Evolutionary conservation across 495 filamentous ascomycete genomes (phyloP), one percentile per base, ranked within the genome.

Genomic region (Penicillium bovifimosum): DNA sequence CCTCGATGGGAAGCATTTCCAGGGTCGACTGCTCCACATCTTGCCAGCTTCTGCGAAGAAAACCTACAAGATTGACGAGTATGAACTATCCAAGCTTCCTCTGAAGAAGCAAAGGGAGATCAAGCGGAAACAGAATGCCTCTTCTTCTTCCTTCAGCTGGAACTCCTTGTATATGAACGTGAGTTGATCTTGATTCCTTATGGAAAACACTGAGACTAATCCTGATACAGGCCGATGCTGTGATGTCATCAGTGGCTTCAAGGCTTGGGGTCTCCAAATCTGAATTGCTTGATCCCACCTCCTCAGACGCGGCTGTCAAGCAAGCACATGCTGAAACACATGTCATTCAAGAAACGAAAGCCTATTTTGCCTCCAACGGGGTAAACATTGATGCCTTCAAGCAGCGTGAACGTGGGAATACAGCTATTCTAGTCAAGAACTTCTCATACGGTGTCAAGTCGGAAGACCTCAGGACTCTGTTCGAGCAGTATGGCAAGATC

Each of bases 121-220:
- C 39, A 90, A 87, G 71, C 85, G 85, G 53, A 95, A 87, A 67
- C 75, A 82, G 34, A 83, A 87, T 48, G 86, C 91, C 24, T 78
- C 87, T 11, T 84, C 84, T 6, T 84, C 79, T 7, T 80, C 80
- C 9, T 96, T 96, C 69, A 96, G 88, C 65, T 98, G 93, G 95
- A 98, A 97, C 73, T 91, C 90, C 13, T 75, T 98, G 39, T 97
- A 93, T 68, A 93, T 98, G 91, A 96, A 86, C 69, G 89, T 95
- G 72, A 73, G 77, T 72, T 49, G 24, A 47, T 14, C 3, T 38
- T 11, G 3, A 6, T 9, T 13, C 13, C n/a, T n/a, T 2, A 36
- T n/a, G 7, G 7, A 43, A 44, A 35, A 40, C 48, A 29, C 11
- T 39, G 36, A 50, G 46, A 41, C 70, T 74, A 58, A 74, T 44